Evolutionary conservation across 2,329 filamentous ascomycete species (phyloP).

Genomic region (Aureobasidium namibiae): DNA sequence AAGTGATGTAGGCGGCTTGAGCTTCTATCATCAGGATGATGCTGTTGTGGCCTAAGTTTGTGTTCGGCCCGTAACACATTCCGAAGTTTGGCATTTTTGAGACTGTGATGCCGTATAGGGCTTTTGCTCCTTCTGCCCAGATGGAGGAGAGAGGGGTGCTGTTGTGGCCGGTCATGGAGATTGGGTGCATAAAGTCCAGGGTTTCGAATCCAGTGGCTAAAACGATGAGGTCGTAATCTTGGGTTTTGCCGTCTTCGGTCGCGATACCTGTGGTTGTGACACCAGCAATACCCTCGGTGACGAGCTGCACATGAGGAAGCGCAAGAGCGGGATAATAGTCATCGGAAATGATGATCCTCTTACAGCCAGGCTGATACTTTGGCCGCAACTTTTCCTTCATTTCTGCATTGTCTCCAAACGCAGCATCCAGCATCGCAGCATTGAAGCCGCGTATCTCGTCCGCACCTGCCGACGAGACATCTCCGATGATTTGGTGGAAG

Average conservation of each 20-base stretch:
- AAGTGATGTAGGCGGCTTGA: constrained; percentile 47
- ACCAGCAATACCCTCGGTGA: constrained; percentile 41
- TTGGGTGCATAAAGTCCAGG: constrained; percentile 51
- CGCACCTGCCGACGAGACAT: constrained; percentile 33
- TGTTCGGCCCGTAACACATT: constrained; percentile 53
- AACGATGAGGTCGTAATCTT: constrained; percentile 46
- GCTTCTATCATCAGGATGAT: constrained; percentile 57
- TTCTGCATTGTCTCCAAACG: constrained; percentile 42
- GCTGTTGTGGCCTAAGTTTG: constrained; percentile 46
- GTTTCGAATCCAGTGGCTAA: constrained; percentile 53
- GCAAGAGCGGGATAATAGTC: constrained; percentile 48
- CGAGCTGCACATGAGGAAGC: constrained; percentile 40
- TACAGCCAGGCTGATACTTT: constrained; percentile 47
- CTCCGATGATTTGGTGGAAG: constrained; percentile 38
- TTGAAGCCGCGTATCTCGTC: constrained; percentile 32
- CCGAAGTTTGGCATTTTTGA: constrained; percentile 47
- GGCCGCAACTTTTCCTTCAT: constrained; percentile 47
- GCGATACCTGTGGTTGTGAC: constrained; percentile 42
- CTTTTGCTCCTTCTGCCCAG: constrained; percentile 47
- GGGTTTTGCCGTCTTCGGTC: constrained; percentile 30
- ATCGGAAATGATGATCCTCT: constrained; percentile 46
- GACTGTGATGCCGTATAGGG: constrained; percentile 44
- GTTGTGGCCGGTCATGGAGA: constrained; percentile 41
- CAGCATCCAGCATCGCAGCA: constrained; percentile 33
- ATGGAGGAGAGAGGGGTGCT: constrained; percentile 35